Evolutionary conservation across 352 stramenopile species (phyloP).

Genomic region (Pythium phragmitis): DNA sequence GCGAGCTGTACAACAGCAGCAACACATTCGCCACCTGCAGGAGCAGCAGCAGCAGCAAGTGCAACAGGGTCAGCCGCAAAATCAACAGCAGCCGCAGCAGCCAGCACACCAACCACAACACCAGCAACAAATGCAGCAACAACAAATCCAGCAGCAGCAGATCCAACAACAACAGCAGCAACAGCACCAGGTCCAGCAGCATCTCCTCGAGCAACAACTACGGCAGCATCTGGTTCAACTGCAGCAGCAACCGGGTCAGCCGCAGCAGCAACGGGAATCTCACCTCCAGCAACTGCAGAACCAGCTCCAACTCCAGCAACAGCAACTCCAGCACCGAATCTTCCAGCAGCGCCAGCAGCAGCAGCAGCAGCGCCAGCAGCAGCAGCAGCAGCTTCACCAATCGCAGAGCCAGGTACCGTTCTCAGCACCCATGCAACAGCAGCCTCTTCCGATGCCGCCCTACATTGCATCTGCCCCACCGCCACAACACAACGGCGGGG

Average conservation of each 20-base stretch:
- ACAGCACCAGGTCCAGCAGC: constrained; percentile 28
- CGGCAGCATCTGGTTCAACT: constrained; percentile 10
- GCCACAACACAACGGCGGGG: neutral
- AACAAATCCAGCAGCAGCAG: constrained; percentile 29
- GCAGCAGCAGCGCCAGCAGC: no score
- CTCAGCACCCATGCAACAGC: neutral
- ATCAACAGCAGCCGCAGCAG: constrained; percentile 21
- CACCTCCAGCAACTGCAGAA: no score
- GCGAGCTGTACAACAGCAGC: constrained; percentile 24
- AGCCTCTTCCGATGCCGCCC: constrained; percentile 6
- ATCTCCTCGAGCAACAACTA: constrained; percentile 28
- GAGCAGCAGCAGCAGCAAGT: constrained; percentile 31
- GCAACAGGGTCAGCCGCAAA: constrained; percentile 31
- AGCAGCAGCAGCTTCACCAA: neutral
- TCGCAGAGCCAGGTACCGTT: no score
- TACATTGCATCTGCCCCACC: neutral
- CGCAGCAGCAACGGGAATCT: no score
- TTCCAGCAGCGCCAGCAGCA: no score
- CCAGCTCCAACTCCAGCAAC: no score
- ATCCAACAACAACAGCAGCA: constrained; percentile 19
- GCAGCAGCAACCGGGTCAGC: neutral
- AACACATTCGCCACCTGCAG: constrained; percentile 34
- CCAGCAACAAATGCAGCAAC: constrained; percentile 24
- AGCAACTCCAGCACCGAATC: no score
- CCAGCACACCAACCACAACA: constrained; percentile 8